Evolutionary conservation across 768 basidiomycete species (phyloP).

Genomic region (Pisolithus microcarpus): DNA sequence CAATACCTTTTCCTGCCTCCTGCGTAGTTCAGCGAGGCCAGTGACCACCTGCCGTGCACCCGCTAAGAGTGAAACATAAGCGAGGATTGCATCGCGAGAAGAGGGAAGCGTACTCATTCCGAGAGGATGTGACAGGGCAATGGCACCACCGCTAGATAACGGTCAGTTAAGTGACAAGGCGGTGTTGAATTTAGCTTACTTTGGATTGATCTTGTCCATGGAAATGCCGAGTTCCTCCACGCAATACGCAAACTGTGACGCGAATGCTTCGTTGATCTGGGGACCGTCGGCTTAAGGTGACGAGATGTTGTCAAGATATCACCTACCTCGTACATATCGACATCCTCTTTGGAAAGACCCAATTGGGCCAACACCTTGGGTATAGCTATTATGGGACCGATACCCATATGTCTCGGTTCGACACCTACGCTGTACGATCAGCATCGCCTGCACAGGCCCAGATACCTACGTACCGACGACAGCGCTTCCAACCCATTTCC

Average conservation of each 20-base stretch:
- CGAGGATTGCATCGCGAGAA: conserved; percentile 6
- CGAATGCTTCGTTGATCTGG: conserved; percentile 87
- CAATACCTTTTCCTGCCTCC: conserved; percentile 60
- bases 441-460: background rate
- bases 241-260: conserved; percentile 90
- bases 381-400: conserved; percentile 65
- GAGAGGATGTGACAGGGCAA: conserved; percentile 75
- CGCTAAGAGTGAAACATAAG: conserved; percentile 36
- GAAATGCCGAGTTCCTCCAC: conserved; percentile 73
- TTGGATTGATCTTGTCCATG: conserved; percentile 78
- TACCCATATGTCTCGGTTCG: conserved; percentile 73
- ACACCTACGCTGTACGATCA: conserved; percentile 42
- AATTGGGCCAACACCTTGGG: conserved; percentile 57
- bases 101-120: conserved; percentile 64
- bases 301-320: background rate
- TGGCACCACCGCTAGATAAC: conserved; percentile 65
- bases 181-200: conserved; percentile 40
- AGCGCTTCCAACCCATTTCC: conserved; percentile 72
- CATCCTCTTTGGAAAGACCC: conserved; percentile 62
- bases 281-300: background rate
- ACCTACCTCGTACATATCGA: conserved; percentile 71
- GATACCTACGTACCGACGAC: conserved; percentile 55
- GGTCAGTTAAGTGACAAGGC: background rate
- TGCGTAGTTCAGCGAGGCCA: conserved; percentile 73
- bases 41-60: conserved; percentile 85